Evolutionary conservation across 371 early-diverging fungal genomes (phyloP).

Genomic region (Mortierella sp.): DNA sequence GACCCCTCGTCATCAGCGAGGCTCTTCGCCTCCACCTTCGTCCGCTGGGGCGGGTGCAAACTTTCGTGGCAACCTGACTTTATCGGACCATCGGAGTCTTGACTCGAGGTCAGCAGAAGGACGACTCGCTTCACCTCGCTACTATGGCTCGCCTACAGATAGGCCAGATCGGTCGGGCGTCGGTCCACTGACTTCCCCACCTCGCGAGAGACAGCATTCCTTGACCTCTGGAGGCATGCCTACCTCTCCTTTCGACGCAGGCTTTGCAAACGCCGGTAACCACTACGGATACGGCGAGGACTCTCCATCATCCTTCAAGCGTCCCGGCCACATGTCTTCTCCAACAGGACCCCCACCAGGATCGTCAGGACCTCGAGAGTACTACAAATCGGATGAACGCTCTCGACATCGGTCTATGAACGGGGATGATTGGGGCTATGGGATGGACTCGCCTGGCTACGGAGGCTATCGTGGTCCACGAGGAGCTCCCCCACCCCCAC

Average conservation of each 20-base stretch:
- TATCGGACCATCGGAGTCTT: conserved; percentile 9
- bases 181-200: conserved; percentile 23
- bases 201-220: conserved; percentile 41
- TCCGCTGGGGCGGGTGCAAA: conserved; percentile 2
- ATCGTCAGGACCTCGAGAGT: conserved; percentile 26
- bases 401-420: conserved; percentile 37
- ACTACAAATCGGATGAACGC: conserved; percentile 42
- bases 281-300: conserved; percentile 30
- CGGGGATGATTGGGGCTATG: conserved; percentile 38
- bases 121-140: conserved; percentile 35
- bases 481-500: conserved; percentile 34
- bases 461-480: conserved; percentile 44
- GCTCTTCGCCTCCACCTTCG: conserved; percentile 17
- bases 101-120: conserved; percentile 9
- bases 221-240: conserved; percentile 24
- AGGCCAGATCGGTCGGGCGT: conserved; percentile 7
- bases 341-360: conserved; percentile 28
- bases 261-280: background rate
- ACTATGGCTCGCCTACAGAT: conserved; percentile 22
- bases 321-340: conserved; percentile 26
- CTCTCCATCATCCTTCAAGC: conserved; percentile 19
- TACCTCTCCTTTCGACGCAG: conserved; percentile 14
- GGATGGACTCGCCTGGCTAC: conserved; percentile 30
- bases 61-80: conserved; percentile 11
- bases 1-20: conserved; percentile 31